These are phyloP conservation scores for Umbelopsis isabellina DNA, from an alignment of 192 early-diverging fungal genomes.

Conservation along the genomic window DNA sequence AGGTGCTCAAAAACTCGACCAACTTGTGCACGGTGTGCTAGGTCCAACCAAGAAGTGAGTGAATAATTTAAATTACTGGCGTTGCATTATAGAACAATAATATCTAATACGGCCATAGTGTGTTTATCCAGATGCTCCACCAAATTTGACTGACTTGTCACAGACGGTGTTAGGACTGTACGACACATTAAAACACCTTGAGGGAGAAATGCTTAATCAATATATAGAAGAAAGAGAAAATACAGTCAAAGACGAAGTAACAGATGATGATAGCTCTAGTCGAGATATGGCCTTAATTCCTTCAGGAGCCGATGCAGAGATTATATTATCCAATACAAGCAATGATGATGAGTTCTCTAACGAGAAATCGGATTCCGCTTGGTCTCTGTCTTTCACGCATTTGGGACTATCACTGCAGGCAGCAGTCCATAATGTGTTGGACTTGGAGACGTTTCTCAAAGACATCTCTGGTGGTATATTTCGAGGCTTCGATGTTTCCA, in stretches of 20 bases:
- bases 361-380: constrained; percentile 2
- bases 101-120: constrained; percentile 24
- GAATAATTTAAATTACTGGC: neutral
- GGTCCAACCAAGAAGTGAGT: constrained; percentile 33
- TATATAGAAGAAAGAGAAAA: constrained; percentile 33
- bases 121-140: constrained; percentile 44
- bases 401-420: constrained; percentile 31
- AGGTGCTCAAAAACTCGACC: constrained; percentile 44
- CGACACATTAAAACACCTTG: constrained; percentile 32
- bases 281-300: neutral
- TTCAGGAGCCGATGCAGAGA: neutral
- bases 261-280: neutral
- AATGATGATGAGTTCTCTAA: neutral
- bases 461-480: constrained; percentile 23
- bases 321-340: neutral
- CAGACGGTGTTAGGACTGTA: constrained; percentile 39
- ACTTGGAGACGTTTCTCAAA: constrained; percentile 25
- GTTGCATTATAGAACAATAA: neutral
- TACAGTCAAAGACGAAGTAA: neutral
- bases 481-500: constrained; percentile 22
- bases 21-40: constrained; percentile 35
- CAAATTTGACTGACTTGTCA: constrained; percentile 36
- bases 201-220: constrained; percentile 35
- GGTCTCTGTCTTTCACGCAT: constrained; percentile 32
- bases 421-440: constrained; percentile 19